Evolutionary conservation across 495 filamentous ascomycete species (phyloP).

Genomic region (Diplogelasinospora grovesii): DNA sequence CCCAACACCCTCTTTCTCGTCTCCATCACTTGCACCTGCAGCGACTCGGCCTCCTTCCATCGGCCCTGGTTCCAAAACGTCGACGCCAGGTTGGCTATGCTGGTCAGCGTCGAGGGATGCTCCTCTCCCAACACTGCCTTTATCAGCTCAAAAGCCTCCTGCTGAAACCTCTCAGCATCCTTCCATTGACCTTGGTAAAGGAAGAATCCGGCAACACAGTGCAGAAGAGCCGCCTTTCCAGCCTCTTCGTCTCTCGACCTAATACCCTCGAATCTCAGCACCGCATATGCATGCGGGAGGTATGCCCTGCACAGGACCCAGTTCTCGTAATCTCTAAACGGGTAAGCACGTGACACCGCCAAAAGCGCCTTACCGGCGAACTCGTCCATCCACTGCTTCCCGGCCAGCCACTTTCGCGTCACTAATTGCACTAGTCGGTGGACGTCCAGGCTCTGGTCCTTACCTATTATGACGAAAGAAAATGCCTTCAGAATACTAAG

Average conservation of each 20-base stretch:
- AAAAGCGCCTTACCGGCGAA: constrained; percentile 26
- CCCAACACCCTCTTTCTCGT: constrained; percentile 28
- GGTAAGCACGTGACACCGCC: constrained; percentile 25
- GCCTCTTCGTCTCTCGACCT: too few relatives aligned
- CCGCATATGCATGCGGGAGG: constrained; percentile 30
- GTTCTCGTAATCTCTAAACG: constrained; percentile 24
- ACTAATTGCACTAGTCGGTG: constrained; percentile 41
- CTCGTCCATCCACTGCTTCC: constrained; percentile 12
- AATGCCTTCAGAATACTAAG: constrained; percentile 31
- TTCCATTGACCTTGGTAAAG: constrained; percentile 30
- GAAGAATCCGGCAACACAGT: constrained; percentile 2
- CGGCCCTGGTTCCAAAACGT: constrained; percentile 28
- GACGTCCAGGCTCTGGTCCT: constrained; percentile 23
- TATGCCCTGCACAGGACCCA: constrained; percentile 29
- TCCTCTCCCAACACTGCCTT: constrained; percentile 24
- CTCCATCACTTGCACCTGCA: constrained; percentile 26
- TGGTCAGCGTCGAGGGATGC: constrained; percentile 25
- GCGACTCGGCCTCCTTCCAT: constrained; percentile 30
- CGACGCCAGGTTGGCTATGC: constrained; percentile 11
- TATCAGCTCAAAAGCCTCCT: constrained; percentile 1
- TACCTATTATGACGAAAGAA: constrained; percentile 28
- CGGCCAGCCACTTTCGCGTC: constrained; percentile 35
- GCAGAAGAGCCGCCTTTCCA: constrained; percentile 6
- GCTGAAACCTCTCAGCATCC: constrained; percentile 22
- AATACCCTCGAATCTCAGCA: constrained; percentile 12